These are phyloP conservation scores for Candida loeiensis DNA, from an alignment of 805 yeast species.

Conservation along the genomic window DNA sequence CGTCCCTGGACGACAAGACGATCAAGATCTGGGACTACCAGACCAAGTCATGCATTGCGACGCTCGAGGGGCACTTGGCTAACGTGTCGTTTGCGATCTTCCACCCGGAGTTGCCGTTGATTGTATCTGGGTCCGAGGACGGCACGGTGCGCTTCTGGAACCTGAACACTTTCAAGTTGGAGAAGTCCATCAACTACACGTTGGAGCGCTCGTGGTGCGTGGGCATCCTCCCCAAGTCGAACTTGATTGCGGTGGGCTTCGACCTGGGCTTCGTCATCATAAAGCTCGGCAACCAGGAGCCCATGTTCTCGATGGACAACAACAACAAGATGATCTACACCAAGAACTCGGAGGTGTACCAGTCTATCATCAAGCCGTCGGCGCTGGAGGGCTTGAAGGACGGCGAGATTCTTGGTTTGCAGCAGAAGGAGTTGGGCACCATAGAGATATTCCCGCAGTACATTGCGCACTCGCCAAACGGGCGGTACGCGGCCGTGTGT, in stretches of 20 bases:
- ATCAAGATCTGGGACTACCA: conserved; percentile 95
- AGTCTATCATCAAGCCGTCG: conserved; percentile 67
- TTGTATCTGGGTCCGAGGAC: conserved; percentile 95
- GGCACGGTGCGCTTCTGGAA: conserved; percentile 94
- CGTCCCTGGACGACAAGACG: conserved; percentile 87
- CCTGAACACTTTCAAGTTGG: conserved; percentile 87
- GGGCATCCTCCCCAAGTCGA: conserved; percentile 64
- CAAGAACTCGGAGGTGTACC: conserved; percentile 84
- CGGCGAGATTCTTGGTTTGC: conserved; percentile 74
- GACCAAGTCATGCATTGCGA: conserved; percentile 92
- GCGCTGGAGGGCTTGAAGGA: conserved; percentile 67
- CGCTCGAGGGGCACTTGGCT: conserved; percentile 87
- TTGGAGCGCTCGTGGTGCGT: conserved; percentile 98
- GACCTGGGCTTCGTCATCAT: conserved; percentile 91
- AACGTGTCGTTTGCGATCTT: conserved; percentile 96
- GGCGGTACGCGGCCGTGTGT: conserved; percentile 92
- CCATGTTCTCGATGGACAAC: conserved; percentile 88
- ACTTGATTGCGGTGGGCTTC: conserved; percentile 85
- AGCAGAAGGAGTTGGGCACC: conserved; percentile 88
- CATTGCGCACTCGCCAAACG: conserved; percentile 91
- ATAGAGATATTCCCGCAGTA: conserved; percentile 90
- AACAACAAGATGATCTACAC: conserved; percentile 91
- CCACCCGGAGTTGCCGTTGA: conserved; percentile 96
- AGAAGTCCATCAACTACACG: conserved; percentile 85
- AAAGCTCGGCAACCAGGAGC: conserved; percentile 91